Conservation (phyloP, 2,329 filamentous ascomycete genomes). For the Aspergillus pseudonomiae region DNA sequence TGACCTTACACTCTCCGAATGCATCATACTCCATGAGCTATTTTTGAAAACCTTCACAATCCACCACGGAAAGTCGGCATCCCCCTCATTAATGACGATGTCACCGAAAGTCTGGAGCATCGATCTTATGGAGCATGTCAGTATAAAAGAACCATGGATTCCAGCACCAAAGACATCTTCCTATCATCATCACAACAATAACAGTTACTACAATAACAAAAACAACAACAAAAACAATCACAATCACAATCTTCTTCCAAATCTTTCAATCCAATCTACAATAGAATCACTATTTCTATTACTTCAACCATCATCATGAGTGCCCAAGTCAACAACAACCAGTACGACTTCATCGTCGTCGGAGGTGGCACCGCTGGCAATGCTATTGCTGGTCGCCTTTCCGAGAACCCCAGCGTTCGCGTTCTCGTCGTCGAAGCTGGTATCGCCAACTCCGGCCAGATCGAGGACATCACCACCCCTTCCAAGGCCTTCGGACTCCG, state of each 20-base stretch:
- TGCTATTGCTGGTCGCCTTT: conserved; percentile 54
- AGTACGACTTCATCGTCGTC: conserved; percentile 36
- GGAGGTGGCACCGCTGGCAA: conserved; percentile 43
- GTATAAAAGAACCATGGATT: background rate
- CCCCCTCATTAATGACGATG: background rate
- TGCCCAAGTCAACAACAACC: conserved; percentile 14
- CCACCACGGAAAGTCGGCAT: background rate
- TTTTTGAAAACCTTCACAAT: background rate
- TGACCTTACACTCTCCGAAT: background rate
- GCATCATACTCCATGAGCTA: background rate
- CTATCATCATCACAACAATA: background rate
- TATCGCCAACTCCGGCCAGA: conserved; percentile 50
- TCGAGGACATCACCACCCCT: conserved; percentile 60
- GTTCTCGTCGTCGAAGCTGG: conserved; percentile 43
- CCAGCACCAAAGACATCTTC: background rate
- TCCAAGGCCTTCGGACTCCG: conserved; percentile 59
- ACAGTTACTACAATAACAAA: background rate
- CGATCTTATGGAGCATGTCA: background rate
- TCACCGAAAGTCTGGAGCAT: background rate
- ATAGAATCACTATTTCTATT: background rate
- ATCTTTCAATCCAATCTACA: background rate
- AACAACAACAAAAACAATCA: background rate
- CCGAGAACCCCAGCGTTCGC: conserved; percentile 52
- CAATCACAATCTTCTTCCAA: background rate
- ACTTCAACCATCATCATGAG: conserved; percentile 10